Conservation (phyloP, 2,329 filamentous ascomycete genomes). For the Aspergillus fijiensis region DNA sequence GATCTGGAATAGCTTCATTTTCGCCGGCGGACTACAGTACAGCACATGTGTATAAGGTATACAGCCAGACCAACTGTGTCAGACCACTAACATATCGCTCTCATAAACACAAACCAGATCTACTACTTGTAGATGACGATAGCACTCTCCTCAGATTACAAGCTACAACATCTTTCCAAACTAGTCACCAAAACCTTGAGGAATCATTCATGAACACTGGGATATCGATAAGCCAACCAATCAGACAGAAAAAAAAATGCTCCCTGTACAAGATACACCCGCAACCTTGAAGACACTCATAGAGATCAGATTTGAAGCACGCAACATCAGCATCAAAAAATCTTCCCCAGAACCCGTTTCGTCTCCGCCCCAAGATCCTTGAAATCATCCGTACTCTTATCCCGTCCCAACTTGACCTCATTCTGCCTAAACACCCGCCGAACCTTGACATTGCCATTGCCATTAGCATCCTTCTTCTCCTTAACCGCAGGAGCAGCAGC, state of each 20-base stretch:
- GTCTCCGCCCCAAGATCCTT: conserved; percentile 37
- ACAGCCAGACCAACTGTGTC: no score
- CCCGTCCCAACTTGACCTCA: conserved; percentile 33
- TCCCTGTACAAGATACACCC: neutral
- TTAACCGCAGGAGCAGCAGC: conserved; percentile 9
- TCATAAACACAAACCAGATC: no score
- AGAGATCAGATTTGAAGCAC: neutral
- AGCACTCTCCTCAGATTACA: neutral
- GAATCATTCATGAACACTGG: neutral
- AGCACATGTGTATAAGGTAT: no score
- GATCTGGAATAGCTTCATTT: neutral
- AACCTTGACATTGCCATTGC: conserved; percentile 21
- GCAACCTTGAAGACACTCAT: conserved; percentile 3
- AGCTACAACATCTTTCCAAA: no score
- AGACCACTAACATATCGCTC: no score
- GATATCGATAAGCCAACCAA: neutral
- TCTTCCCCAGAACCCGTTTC: conserved; percentile 48
- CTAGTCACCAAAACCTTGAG: no score
- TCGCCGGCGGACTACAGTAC: neutral
- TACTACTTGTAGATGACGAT: no score
- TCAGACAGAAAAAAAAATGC: neutral
- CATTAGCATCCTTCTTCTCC: conserved; percentile 15
- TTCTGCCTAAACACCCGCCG: conserved; percentile 45
- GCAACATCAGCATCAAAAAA: conserved; percentile 33
- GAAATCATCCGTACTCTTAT: conserved; percentile 27